Evolutionary conservation across 768 basidiomycete species (phyloP), one percentile per base, ranked within the genome.

Genomic region (Epithele typhae): DNA sequence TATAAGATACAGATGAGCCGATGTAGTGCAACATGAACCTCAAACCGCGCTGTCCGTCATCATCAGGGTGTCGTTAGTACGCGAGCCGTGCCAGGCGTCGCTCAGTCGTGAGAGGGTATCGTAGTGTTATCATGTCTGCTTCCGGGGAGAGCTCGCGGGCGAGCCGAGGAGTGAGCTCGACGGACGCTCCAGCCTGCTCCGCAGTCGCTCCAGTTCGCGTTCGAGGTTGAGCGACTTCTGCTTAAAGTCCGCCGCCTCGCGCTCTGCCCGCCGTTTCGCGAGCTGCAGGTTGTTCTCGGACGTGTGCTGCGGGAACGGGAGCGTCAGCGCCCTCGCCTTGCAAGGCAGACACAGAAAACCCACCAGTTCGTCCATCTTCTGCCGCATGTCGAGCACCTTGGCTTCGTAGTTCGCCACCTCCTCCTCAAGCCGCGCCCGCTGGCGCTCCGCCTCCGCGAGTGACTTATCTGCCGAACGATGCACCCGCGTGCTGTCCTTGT

Each of bases 201-300:
- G 75, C 33, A 85, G 68, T 32, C 84, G 70, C 60, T 86, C 84
- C n/a, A 85, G 69, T 59, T 85, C 83, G 14, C 78, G 74, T 50
- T 85, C 81, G 25, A 83, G 68, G 35, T 81, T 83, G 14, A 88
- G 69, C 34, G 80, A 73, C 50, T 77, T 78, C 62, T 87, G 84
- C 62, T 79, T 85, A 57, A 77, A 79, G 53, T 91, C 87, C 5
- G 68, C 77, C 24, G 82, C 84, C 55, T 91, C 87, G 32, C 85
- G 75, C 56, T 89, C 88, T 30, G 83, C 84, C 35, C 85, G 75
- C 25, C 87, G 80, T 63, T 88, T 88, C 19, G 76, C 78, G 10
- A 84, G 72, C 54, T 83, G 79, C 3, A 89, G 68, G n/a, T 75
- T 70, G 51, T 69, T 79, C 64, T 83, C 85, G 35, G 74, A 73